A percentile compares a stretch with the other conserved stretches of the same genome.
Conservation (phyloP, 176 grass and related monocot genomes). For the Zea mays region Zm-B73-REFERENCE-NAM-5.0 NC_050100.1:10441501-10442000, state of each 20-base stretch:
- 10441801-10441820: conserved; percentile 40
- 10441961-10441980: background rate
- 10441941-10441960: conserved; percentile 2
- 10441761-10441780: conserved; percentile 33
- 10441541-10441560: conserved; percentile 87
- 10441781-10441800: conserved; percentile 27
- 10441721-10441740: conserved; percentile 62
- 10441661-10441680: conserved; percentile 47
- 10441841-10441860: conserved; percentile 13
- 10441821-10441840: background rate
- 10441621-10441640: conserved; percentile 54
- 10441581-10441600: conserved; percentile 68
- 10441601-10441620: conserved; percentile 93
- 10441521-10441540: conserved; percentile 83
- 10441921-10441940: conserved; percentile 23
- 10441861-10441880: conserved; percentile 3
- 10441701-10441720: conserved; percentile 32
- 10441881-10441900: conserved; percentile 21
- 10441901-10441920: conserved; percentile 35
- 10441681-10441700: conserved; percentile 47
- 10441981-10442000: conserved; percentile 18
- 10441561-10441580: conserved; percentile 62
- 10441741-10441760: background rate
- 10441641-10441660: conserved; percentile 77
- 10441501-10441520: conserved; percentile 48